phyloP scores from a whole-genome alignment of 805 yeast genomes.

The Sugiyamaella americana region DNA sequence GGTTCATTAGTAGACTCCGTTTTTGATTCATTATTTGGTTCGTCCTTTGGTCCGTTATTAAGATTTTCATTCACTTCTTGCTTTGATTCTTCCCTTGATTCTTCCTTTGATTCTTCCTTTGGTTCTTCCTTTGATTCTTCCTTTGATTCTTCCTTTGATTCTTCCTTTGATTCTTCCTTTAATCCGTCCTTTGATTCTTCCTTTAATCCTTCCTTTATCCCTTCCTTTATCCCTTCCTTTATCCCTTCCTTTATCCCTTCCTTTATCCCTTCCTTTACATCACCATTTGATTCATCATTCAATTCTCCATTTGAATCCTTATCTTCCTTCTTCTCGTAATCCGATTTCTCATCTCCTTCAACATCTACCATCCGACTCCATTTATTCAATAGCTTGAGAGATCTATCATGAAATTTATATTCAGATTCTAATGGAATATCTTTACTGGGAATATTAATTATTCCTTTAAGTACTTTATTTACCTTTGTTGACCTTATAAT shows the following conservation, averaged over 20 bases:
- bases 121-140: not conserved
- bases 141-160: too few relatives aligned
- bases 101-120: not conserved
- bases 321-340: too few relatives aligned
- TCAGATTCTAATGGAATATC: constrained; percentile 28
- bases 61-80: too few relatives aligned
- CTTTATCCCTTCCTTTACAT: not conserved
- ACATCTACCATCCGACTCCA: constrained; percentile 19
- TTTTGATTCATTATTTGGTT: too few relatives aligned
- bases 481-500: constrained; percentile 31
- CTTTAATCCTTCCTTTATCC: not conserved
- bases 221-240: not conserved
- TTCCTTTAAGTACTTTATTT: constrained; percentile 31
- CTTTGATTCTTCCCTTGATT: not conserved
- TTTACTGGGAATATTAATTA: constrained; percentile 21
- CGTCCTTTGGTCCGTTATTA: too few relatives aligned
- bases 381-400: constrained; percentile 21
- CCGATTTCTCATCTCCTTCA: too few relatives aligned
- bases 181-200: not conserved
- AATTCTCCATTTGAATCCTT: too few relatives aligned
- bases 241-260: not conserved
- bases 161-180: not conserved
- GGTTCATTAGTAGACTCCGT: too few relatives aligned
- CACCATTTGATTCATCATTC: too few relatives aligned
- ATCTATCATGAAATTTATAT: constrained; percentile 27